Base-by-base conservation (phyloP, 78 protist species). In the Acrasis kona region DNA sequence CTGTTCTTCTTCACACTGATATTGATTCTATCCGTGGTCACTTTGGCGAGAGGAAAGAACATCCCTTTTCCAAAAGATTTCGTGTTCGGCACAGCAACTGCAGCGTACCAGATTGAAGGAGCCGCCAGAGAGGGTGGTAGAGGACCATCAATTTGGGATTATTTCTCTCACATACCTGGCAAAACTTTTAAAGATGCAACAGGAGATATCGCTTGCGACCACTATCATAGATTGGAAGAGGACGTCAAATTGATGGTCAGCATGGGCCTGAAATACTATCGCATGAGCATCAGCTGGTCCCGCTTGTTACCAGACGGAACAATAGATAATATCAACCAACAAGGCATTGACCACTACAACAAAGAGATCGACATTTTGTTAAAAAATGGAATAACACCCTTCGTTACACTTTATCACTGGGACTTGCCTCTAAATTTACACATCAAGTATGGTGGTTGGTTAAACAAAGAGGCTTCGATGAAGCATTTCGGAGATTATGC, bases 381-480 rank as follows among this genome's bases (percentile, higher is more conserved):
- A 38, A 29, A 0, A 8, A n/a, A n/a, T 10, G 66, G 66, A 12
- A 85, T 85, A 74, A 7, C 2, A 41, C 86, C 89, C 5, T 29
- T 42, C 27, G 73, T 84, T 64, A 86, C 89, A 34, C 50, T 86
- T 42, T 86, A 82, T 61, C 89, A 86, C 50, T 86, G 90, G 89
- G 89, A 86, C 68, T 79, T 86, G 1, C 89, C 89, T 28, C 90
- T 77, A 27, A 74, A 40, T 65, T 65, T 86, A 10, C 40, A 67
- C 5, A 7, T 6, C 19, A 34, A 27, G 9, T 7, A 7, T 57
- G 9, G 9, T 9, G 40, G 9, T 7, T 9, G 34, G 9, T 9
- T 71, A 31, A 19, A 19, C 19, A n/a, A n/a, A n/a, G 71, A 67
- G n/a, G 28, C 19, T 19, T 74, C 28, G 29, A 40, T 82, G 36